These are phyloP conservation scores for Acanthamoeba healyi DNA, from an alignment of 208 protist genomes.

Conservation along the genomic window DNA sequence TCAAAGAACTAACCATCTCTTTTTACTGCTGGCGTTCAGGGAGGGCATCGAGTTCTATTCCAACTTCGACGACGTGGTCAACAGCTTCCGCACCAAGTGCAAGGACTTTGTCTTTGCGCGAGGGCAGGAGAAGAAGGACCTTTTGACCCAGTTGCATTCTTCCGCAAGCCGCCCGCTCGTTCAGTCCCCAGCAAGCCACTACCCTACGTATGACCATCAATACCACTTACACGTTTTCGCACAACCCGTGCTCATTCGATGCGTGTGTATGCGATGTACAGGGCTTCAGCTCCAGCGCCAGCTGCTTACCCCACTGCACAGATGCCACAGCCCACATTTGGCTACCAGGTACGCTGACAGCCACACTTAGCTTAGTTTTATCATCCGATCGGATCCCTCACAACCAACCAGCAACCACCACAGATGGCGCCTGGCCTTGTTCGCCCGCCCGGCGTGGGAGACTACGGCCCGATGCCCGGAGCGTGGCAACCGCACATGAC, in stretches of 20 bases:
- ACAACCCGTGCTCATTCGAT: background rate
- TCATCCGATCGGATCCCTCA: background rate
- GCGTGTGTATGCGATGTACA: background rate
- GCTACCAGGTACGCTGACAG: background rate
- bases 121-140: constrained; percentile 22
- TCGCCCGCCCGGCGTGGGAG: background rate
- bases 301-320: constrained; percentile 1
- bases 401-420: background rate
- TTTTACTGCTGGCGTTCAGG: background rate
- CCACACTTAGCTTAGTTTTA: background rate
- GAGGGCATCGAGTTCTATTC: constrained; percentile 62
- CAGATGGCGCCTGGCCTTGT: background rate
- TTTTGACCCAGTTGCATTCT: background rate
- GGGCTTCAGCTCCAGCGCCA: too few species aligned
- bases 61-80: constrained; percentile 47
- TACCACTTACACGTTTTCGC: background rate
- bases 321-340: background rate
- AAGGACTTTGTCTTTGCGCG: constrained; percentile 54
- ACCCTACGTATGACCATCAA: background rate
- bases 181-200: background rate
- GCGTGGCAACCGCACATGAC: constrained; percentile 57
- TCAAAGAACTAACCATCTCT: background rate
- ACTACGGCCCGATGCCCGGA: constrained; percentile 32
- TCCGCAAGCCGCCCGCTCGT: background rate
- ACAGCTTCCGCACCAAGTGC: constrained; percentile 44